phyloP scores from a whole-genome alignment of 139 green algal genomes.

The Picochlorum costavermella region DNA sequence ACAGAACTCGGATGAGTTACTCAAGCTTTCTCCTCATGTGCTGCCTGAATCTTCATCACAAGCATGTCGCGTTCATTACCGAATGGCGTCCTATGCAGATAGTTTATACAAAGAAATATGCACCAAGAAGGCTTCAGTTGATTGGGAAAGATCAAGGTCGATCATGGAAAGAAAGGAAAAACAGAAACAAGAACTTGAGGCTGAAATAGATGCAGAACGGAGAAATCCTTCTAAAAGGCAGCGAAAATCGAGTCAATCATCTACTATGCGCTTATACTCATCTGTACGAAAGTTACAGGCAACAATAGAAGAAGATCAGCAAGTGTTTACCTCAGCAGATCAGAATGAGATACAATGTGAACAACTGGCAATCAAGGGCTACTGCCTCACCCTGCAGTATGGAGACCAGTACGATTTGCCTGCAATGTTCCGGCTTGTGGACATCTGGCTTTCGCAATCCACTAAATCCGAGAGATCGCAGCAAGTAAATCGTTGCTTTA shows the following conservation, averaged over 20 bases:
- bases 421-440: slow-evolving; percentile 53
- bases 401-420: slow-evolving; percentile 55
- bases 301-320: background rate
- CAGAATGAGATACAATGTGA: slow-evolving; percentile 39
- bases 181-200: slow-evolving; percentile 10
- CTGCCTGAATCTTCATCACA: background rate
- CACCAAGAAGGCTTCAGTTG: slow-evolving; percentile 36
- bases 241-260: too few species aligned
- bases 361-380: slow-evolving; percentile 44
- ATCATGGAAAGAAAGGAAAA: slow-evolving; percentile 47
- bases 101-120: slow-evolving; percentile 43
- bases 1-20: slow-evolving; percentile 11
- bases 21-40: slow-evolving; percentile 3
- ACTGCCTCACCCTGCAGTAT: slow-evolving; percentile 44
- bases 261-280: too few species aligned
- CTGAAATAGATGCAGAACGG: slow-evolving; percentile 24
- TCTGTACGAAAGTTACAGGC: background rate
- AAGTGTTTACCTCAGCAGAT: slow-evolving; percentile 11
- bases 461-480: slow-evolving; percentile 24
- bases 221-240: background rate
- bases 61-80: slow-evolving; percentile 43
- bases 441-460: slow-evolving; percentile 60
- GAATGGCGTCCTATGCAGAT: slow-evolving; percentile 72
- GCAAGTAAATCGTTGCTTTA: slow-evolving; percentile 29
- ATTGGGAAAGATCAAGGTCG: slow-evolving; percentile 46